Base-by-base conservation (phyloP, 805 yeast genomes). In the Cyberlindnera amylophila region DNA sequence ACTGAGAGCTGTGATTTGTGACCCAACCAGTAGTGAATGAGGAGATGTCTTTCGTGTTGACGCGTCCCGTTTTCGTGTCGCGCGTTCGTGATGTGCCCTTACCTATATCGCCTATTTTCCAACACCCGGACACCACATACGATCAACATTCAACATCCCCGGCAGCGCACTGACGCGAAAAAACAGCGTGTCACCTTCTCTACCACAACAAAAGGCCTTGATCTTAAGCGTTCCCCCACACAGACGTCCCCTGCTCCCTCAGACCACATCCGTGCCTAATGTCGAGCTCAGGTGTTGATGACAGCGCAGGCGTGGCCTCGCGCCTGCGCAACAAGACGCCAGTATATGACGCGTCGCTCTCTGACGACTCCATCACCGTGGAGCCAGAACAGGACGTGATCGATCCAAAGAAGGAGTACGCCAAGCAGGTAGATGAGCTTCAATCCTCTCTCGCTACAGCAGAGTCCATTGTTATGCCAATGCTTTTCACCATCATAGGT, bases 401-500 rank as follows among this genome's bases (percentile, higher is more conserved):
- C 12, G 58, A 57, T 19, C 29, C 42, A 7, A 51, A 53, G 31
- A 52, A 51, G 42, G 53, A 50, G 33, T 32, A 30, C 14, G 51
- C 52, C 17, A 30, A 41, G 32, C 45, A 47, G 35, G 39, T 49
- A 10, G 50, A 45, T 6, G 58, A 52, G 34, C 42, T 54, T n/a
- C 39, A 47, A 18, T 34, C 50, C 8, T 57, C 59, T 7, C 38
- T 54, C 3, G 36, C 39, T 1, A 39, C 44, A 13, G 57, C 54
- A 1, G 62, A 58, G 46, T 39, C 52, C 4, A 58, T 71, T 50
- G 54, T 77, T 40, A 81, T 79, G 27, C 84, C 89, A n/a, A 53
- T 83, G 4, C 36, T 80, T 17, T 73, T 90, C 57, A 89, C 96
- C 1, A 45, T 74, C 2, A 50, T 82, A 15, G 81, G 93, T 9